These are phyloP conservation scores for Coemansia sp. DNA, from an alignment of 192 early-diverging fungal genomes.

Conservation along the genomic window DNA sequence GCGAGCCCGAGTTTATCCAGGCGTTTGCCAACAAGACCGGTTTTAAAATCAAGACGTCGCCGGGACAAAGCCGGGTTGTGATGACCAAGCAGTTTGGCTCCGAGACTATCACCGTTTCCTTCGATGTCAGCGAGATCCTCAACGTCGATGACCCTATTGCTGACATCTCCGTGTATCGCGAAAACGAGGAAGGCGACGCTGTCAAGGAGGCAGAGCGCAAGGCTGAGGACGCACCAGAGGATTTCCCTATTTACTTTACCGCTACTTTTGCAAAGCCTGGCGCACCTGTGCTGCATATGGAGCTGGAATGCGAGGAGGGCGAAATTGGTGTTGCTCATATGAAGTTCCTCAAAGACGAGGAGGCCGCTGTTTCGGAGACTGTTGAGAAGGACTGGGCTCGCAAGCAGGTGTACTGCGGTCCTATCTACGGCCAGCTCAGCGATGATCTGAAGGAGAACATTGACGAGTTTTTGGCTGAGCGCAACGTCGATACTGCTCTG, in stretches of 20 bases:
- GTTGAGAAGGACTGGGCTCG: constrained; percentile 90
- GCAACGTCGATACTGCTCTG: constrained; percentile 80
- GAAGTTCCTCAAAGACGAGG: constrained; percentile 64
- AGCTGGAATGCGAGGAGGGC: constrained; percentile 80
- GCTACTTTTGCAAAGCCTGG: constrained; percentile 81
- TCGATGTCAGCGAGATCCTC: constrained; percentile 84
- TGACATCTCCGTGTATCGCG: constrained; percentile 56
- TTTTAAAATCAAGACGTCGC: constrained; percentile 79
- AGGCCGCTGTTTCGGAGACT: constrained; percentile 63
- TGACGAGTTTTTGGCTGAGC: constrained; percentile 82
- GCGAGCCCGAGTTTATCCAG: constrained; percentile 70
- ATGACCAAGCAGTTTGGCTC: constrained; percentile 85
- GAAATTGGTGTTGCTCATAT: constrained; percentile 85
- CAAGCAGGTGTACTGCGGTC: constrained; percentile 84
- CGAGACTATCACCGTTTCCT: constrained; percentile 86
- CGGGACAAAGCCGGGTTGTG: constrained; percentile 75
- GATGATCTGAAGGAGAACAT: constrained; percentile 73
- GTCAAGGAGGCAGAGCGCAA: constrained; percentile 60
- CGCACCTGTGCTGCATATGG: constrained; percentile 77
- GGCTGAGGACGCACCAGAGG: constrained; percentile 68
- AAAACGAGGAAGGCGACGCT: constrained; percentile 58
- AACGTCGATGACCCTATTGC: constrained; percentile 73
- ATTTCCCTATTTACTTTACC: constrained; percentile 77
- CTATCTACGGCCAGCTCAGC: constrained; percentile 89
- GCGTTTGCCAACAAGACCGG: constrained; percentile 67